Conservation (phyloP, 345 rosid genomes). For the Pelargonium nanum region DNA sequence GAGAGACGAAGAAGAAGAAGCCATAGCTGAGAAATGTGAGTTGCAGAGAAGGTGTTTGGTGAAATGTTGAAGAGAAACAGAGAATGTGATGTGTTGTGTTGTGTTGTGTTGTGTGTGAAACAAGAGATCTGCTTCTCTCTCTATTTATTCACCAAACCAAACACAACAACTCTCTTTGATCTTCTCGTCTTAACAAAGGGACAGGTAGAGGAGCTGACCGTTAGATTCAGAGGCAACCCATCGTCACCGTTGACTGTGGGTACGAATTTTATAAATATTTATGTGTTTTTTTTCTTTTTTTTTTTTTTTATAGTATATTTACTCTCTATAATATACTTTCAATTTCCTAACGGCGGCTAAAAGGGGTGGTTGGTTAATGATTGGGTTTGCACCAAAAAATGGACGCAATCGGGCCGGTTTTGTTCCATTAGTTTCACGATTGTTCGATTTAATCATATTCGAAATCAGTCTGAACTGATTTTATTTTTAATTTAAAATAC, state of each 20-base stretch:
- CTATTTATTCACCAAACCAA: slow-evolving; percentile 7
- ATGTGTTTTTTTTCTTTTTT: too few species aligned
- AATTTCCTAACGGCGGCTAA: too few species aligned
- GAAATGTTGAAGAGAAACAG: background rate
- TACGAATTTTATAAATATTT: slow-evolving; percentile 12
- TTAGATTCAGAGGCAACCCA: slow-evolving; percentile 20
- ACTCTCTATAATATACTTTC: too few species aligned
- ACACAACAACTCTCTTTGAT: slow-evolving; percentile 3
- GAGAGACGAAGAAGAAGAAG: slow-evolving; percentile 44
- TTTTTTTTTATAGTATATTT: too few species aligned
- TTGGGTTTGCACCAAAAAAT: too few species aligned
- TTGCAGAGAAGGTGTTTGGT: slow-evolving; percentile 9
- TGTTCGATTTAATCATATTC: too few species aligned
- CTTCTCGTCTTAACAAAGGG: slow-evolving; percentile 29
- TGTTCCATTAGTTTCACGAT: too few species aligned
- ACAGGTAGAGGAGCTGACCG: slow-evolving; percentile 29
- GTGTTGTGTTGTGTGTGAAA: slow-evolving; percentile 7
- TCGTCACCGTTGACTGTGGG: slow-evolving; percentile 27
- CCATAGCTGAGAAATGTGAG: slow-evolving; percentile 22
- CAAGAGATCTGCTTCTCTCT: background rate
- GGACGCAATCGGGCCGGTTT: too few species aligned
- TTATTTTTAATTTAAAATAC: too few species aligned
- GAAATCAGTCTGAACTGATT: too few species aligned
- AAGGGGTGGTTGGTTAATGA: too few species aligned
- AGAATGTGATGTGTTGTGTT: slow-evolving; percentile 2